Conservation (phyloP, 768 basidiomycete genomes). For the Trametes cubensis region DNA sequence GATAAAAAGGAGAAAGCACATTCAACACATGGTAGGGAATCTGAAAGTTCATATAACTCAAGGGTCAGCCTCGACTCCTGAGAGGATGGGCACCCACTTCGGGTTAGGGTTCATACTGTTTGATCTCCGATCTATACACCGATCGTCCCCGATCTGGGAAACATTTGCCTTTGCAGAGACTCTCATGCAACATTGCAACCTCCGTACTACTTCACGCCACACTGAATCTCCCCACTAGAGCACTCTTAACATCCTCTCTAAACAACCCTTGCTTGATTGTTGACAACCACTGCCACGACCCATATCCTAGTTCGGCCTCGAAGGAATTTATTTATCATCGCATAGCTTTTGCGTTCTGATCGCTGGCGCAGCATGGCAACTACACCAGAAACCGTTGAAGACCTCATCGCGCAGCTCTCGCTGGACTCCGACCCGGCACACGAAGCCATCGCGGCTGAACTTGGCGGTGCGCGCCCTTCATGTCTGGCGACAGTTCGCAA, state of each 20-base stretch:
- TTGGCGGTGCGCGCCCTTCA: constrained; percentile 41
- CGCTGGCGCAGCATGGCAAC: background rate
- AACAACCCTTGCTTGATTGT: background rate
- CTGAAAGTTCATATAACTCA: too few species aligned
- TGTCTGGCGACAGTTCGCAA: constrained; percentile 8
- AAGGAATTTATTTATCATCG: too few species aligned
- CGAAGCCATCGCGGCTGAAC: constrained; percentile 51
- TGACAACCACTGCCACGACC: too few species aligned
- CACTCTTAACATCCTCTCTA: background rate
- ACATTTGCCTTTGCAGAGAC: background rate
- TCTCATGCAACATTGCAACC: background rate
- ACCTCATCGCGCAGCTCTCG: constrained; percentile 28
- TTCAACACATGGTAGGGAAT: too few species aligned
- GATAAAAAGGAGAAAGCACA: too few species aligned
- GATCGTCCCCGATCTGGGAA: background rate
- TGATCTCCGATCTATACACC: background rate
- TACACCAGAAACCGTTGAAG: constrained; percentile 12
- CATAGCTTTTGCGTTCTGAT: too few species aligned
- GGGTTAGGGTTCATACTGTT: background rate
- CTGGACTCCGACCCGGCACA: constrained; percentile 37
- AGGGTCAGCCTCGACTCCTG: too few species aligned
- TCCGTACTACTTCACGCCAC: background rate
- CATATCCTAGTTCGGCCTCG: background rate
- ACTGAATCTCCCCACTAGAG: background rate
- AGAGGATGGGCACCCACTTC: background rate